phyloP scores from a whole-genome alignment of 345 rosid genomes.

The Eucalyptus fibrosa region DNA sequence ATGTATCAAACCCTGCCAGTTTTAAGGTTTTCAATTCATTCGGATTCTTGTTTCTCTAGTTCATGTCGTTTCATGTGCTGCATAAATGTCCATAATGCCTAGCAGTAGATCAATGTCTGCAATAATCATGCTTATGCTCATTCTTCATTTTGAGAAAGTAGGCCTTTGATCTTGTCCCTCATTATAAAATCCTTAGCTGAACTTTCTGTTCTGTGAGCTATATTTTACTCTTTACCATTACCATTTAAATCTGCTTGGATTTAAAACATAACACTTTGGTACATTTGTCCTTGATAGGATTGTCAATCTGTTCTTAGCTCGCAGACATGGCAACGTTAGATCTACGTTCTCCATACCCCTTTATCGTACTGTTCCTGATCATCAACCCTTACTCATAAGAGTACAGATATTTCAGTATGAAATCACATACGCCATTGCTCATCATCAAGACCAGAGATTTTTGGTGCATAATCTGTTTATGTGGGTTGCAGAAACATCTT shows the following conservation, averaged over 20 bases:
- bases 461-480: background rate
- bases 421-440: background rate
- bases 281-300: background rate
- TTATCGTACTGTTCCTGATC: background rate
- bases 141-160: background rate
- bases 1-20: background rate
- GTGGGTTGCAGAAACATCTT: conserved; percentile 7
- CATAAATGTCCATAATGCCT: background rate
- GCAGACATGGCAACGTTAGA: background rate
- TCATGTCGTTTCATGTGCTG: background rate
- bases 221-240: background rate
- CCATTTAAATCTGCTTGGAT: background rate
- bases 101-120: background rate
- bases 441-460: background rate
- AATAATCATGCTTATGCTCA: background rate
- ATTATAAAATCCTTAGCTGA: background rate
- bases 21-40: background rate
- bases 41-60: background rate
- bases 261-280: background rate
- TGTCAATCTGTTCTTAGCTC: background rate
- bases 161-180: background rate
- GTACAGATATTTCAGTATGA: background rate
- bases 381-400: background rate
- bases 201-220: background rate
- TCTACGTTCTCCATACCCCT: background rate